Conservation (phyloP, 768 basidiomycete genomes). For the Termitomyces titanicus region DNA sequence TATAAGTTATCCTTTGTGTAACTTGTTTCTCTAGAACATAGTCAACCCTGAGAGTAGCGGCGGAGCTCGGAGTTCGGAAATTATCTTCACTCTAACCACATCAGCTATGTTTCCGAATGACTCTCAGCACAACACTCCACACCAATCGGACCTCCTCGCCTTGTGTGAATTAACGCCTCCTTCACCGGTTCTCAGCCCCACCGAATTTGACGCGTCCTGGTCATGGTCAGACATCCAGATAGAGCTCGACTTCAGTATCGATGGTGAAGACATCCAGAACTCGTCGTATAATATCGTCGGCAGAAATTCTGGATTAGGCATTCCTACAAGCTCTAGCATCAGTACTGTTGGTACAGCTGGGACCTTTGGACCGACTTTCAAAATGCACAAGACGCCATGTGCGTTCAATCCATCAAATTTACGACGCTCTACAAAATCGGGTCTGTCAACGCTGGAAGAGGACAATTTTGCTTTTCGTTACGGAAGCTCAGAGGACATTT, state of each 20-base stretch:
- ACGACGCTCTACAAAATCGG: background rate
- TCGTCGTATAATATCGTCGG: background rate
- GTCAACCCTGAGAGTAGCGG: too few species aligned
- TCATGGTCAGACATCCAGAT: conserved; percentile 54
- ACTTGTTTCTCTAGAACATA: too few species aligned
- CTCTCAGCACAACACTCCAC: background rate
- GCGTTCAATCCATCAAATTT: background rate
- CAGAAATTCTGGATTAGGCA: background rate
- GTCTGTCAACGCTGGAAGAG: background rate
- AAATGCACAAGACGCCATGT: conserved; percentile 4
- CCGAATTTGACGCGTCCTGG: conserved; percentile 28
- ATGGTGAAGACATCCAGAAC: background rate
- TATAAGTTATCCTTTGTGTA: too few species aligned
- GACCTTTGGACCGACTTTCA: conserved; percentile 24
- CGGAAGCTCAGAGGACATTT: background rate
- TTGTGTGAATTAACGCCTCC: conserved; percentile 37
- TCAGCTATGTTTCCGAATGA: background rate
- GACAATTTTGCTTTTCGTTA: background rate
- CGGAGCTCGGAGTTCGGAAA: background rate
- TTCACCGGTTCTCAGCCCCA: conserved; percentile 43
- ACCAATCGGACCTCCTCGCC: conserved; percentile 24
- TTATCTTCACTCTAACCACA: background rate
- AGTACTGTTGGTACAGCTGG: conserved; percentile 18
- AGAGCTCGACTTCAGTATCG: conserved; percentile 29
- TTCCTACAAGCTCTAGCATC: conserved; percentile 6